Evolutionary conservation across 306 rosid genomes (phyloP).

Genomic region (Begonia fuchsioides): DNA sequence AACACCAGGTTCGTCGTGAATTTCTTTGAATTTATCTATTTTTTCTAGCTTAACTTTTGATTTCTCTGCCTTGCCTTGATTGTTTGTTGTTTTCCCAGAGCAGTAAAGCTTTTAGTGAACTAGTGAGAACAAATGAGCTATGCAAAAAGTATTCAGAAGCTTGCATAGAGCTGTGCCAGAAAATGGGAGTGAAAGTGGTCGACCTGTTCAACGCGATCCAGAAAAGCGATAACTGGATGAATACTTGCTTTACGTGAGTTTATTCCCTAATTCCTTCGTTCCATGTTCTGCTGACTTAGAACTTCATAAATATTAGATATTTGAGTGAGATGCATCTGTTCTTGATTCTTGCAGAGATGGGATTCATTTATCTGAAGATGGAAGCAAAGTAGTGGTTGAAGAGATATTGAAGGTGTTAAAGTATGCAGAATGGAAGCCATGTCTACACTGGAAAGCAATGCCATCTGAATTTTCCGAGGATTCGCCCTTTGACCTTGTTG

Average conservation of each 20-base stretch:
- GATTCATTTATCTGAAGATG: constrained; percentile 77
- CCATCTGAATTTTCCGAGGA: constrained; percentile 74
- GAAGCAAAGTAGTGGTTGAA: constrained; percentile 70
- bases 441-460: constrained; percentile 74
- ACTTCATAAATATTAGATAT: no score
- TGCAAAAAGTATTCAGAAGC: constrained; percentile 73
- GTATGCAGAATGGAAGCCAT: constrained; percentile 86
- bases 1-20: constrained; percentile 36
- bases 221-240: constrained; percentile 49
- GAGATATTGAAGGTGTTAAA: constrained; percentile 69
- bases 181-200: constrained; percentile 48
- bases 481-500: constrained; percentile 69
- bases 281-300: no score
- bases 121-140: constrained; percentile 78
- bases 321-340: background rate
- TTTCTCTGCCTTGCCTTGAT: background rate
- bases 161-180: constrained; percentile 61
- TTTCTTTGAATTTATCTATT: constrained; percentile 2
- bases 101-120: constrained; percentile 47
- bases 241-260: constrained; percentile 69
- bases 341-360: constrained; percentile 52
- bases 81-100: constrained; percentile 8
- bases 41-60: background rate
- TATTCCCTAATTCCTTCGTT: background rate
- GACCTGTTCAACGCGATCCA: constrained; percentile 74